These are phyloP conservation scores for Macrolepiota albuminosa DNA, from an alignment of 768 basidiomycete genomes.

Conservation along the genomic window DNA sequence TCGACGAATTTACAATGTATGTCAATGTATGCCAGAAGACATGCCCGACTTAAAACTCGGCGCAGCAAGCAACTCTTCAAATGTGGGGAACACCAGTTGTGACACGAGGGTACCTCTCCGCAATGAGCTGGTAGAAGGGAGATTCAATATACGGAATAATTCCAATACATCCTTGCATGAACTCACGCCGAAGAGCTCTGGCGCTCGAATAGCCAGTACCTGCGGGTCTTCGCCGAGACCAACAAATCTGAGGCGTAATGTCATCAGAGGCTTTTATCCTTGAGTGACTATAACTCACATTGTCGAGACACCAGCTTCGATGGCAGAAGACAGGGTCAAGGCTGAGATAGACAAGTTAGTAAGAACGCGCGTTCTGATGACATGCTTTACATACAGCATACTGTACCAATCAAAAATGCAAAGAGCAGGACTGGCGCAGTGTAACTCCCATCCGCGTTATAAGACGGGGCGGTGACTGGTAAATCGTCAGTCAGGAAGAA, in stretches of 20 bases:
- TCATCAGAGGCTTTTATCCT: background rate
- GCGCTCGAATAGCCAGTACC: conserved; percentile 67
- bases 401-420: conserved; percentile 74
- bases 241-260: conserved; percentile 53
- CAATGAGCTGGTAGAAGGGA: conserved; percentile 46
- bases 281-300: conserved; percentile 42
- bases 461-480: conserved; percentile 67
- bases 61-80: background rate
- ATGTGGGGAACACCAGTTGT: conserved; percentile 46
- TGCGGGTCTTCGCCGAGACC: conserved; percentile 83
- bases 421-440: conserved; percentile 75
- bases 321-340: conserved; percentile 63
- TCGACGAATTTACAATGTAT: background rate
- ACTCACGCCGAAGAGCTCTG: conserved; percentile 60
- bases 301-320: conserved; percentile 85
- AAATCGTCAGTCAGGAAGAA: background rate
- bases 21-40: background rate
- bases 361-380: background rate
- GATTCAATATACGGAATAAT: conserved; percentile 1
- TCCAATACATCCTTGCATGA: background rate
- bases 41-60: background rate
- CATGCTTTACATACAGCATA: conserved; percentile 49
- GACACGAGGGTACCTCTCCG: conserved; percentile 65
- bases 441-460: conserved; percentile 71
- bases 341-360: conserved; percentile 30